Evolutionary conservation across 1,139 yeast genomes (phyloP), one percentile per base, ranked within the genome.

Genomic region (Pichia sorboxylosa): DNA sequence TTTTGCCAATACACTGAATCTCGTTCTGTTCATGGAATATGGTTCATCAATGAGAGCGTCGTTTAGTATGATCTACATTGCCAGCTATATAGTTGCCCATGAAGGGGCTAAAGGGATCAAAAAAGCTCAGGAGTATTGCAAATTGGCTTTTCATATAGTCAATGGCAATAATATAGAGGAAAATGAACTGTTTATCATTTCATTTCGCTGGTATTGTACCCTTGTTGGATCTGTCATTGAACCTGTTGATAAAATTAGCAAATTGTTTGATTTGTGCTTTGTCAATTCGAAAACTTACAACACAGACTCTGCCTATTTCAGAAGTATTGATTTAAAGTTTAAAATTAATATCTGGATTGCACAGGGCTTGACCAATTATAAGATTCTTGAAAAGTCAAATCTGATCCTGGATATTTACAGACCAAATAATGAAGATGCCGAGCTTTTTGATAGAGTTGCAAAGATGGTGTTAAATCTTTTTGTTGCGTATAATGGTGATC

Each of bases 221-320:
- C 54, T 66, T 1, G 43, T 68, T 38, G 76, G 72, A 2, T 51
- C 58, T 6, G 63, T 56, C 35, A 51, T 64, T 29, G 73, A 68
- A 34, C 68, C 74, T 2, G 36, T 59, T 25, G 46, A 54, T 3
- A 61, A 58, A 23, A 52, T 70, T 5, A 40, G 60, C 30, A 57
- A 58, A 30, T 54, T 55, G 30, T 52, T 51, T 34, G 62, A 58
- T 29, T 34, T 51, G 5, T 55, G 47, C 31, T 40, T 55, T 11
- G 34, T 47, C 2, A 29, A 32, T 28, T 22, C 36, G 5, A 34
- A 29, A 27, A n/a, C 23, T 15, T 35, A 31, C 27, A n/a, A 24
- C 9, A 11, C 28, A 19, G 29, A 29, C 10, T 27, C 33, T 21
- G 17, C 18, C 20, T 21, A 31, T 29, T 27, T 34, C 9, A 28